Evolutionary conservation across 2,329 filamentous ascomycete species (phyloP).

Genomic region (Pseudogymnoascus sp.): DNA sequence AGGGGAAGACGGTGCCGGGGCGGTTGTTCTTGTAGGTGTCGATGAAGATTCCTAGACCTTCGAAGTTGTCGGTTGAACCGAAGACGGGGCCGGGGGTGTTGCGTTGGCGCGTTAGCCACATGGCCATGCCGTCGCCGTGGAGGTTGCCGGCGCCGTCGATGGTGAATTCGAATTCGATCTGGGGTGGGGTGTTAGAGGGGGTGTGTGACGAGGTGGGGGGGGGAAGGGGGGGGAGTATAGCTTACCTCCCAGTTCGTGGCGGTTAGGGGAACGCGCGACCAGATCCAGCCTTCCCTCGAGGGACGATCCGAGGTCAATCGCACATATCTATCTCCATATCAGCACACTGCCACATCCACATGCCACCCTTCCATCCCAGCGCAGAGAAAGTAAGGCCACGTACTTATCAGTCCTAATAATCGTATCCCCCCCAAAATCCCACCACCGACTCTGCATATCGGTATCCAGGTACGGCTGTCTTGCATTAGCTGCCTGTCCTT

Average conservation of each 20-base stretch:
- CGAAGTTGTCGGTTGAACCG: constrained; percentile 78
- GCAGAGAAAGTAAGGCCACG: constrained; percentile 23
- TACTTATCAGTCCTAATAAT: constrained; percentile 68
- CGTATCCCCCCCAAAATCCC: constrained; percentile 95
- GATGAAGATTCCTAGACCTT: constrained; percentile 85
- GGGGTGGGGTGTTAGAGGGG: constrained; percentile 7
- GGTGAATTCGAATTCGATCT: constrained; percentile 90
- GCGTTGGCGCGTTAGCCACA: constrained; percentile 96
- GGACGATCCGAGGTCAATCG: constrained; percentile 84
- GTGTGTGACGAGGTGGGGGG: not conserved
- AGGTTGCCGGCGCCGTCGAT: constrained; percentile 83
- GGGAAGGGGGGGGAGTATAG: not conserved
- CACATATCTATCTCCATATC: constrained; percentile 60
- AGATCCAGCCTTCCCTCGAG: constrained; percentile 88
- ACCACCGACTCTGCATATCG: constrained; percentile 97
- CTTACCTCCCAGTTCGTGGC: constrained; percentile 92
- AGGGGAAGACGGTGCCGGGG: constrained; percentile 89
- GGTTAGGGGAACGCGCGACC: constrained; percentile 86
- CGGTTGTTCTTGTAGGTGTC: constrained; percentile 99
- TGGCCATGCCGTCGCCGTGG: constrained; percentile 91
- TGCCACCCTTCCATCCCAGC: constrained; percentile 11
- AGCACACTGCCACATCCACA: not conserved
- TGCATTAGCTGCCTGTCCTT: not conserved
- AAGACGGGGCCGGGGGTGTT: constrained; percentile 76
- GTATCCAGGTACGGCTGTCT: constrained; percentile 88